A percentile compares a stretch with the other conserved stretches of the same genome.
phyloP scores from a whole-genome alignment of 495 filamentous ascomycete genomes.

The Lophiostoma macrostomum region DNA sequence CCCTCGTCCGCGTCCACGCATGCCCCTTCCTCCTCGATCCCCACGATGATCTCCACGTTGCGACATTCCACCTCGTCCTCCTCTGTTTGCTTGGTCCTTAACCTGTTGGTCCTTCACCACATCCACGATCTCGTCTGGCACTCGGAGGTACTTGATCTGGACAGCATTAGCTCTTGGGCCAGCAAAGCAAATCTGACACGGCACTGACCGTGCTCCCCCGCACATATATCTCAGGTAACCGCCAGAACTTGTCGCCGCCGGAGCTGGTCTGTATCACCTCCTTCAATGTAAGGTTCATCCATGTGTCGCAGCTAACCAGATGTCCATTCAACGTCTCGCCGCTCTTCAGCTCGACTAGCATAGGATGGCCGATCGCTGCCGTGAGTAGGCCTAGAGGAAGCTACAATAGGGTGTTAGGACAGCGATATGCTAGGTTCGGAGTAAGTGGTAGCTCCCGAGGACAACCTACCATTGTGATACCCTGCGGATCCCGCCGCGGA shows the following conservation, averaged over 20 bases:
- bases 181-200: neutral
- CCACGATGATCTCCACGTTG: constrained; percentile 25
- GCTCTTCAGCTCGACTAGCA: constrained; percentile 99
- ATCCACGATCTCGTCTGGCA: constrained; percentile 94
- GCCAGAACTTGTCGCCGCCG: constrained; percentile 89
- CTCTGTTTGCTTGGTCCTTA: constrained; percentile 51
- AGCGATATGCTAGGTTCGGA: neutral
- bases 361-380: constrained; percentile 94
- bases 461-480: neutral
- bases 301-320: constrained; percentile 92
- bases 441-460: neutral
- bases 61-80: constrained; percentile 53
- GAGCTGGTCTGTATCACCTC: constrained; percentile 97
- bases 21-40: constrained; percentile 59
- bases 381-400: constrained; percentile 89
- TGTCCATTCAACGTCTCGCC: constrained; percentile 97
- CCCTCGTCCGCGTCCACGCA: constrained; percentile 55
- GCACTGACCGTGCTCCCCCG: constrained; percentile 83
- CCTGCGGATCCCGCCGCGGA: neutral
- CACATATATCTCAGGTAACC: constrained; percentile 89
- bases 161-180: constrained; percentile 1
- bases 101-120: constrained; percentile 83
- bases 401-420: constrained; percentile 44
- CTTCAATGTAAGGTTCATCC: constrained; percentile 97
- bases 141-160: constrained; percentile 96